Conservation (phyloP, 2,329 filamentous ascomycete genomes). For the Ophiocordyceps camponoti-floridani region DNA sequence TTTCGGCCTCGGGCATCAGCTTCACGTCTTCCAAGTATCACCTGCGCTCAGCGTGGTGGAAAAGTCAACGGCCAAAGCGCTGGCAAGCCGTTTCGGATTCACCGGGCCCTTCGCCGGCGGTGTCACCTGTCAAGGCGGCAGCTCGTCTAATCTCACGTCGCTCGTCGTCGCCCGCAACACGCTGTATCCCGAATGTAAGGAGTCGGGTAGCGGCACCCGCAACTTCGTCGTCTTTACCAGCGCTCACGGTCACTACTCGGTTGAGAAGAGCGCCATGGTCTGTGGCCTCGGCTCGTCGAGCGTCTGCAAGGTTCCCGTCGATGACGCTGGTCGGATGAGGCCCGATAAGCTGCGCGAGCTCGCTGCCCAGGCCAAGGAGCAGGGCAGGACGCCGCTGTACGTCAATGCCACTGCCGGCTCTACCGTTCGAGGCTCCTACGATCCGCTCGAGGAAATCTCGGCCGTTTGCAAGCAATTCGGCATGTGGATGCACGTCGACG, state of each 20-base stretch:
- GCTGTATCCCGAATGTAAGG: slow-evolving; percentile 64
- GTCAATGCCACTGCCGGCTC: slow-evolving; percentile 93
- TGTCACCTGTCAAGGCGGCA: slow-evolving; percentile 66
- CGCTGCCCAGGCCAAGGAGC: slow-evolving; percentile 39
- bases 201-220: slow-evolving; percentile 43
- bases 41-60: slow-evolving; percentile 78
- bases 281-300: slow-evolving; percentile 62
- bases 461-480: slow-evolving; percentile 51
- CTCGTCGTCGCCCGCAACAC: slow-evolving; percentile 79
- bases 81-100: slow-evolving; percentile 67
- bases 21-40: slow-evolving; percentile 88
- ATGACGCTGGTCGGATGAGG: slow-evolving; percentile 54
- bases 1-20: slow-evolving; percentile 17
- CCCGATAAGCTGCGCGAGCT: slow-evolving; percentile 44
- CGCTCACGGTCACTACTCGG: slow-evolving; percentile 79
- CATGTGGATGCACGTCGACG: slow-evolving; percentile 89
- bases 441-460: slow-evolving; percentile 56
- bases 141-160: slow-evolving; percentile 67
- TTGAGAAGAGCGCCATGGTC: slow-evolving; percentile 88
- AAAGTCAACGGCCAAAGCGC: slow-evolving; percentile 55
- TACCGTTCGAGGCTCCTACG: slow-evolving; percentile 79
- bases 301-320: slow-evolving; percentile 60
- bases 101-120: slow-evolving; percentile 52
- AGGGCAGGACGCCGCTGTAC: slow-evolving; percentile 73
- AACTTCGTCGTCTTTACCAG: slow-evolving; percentile 77